Base-by-base conservation (phyloP, 805 yeast species). In the Pichia heedii region DNA sequence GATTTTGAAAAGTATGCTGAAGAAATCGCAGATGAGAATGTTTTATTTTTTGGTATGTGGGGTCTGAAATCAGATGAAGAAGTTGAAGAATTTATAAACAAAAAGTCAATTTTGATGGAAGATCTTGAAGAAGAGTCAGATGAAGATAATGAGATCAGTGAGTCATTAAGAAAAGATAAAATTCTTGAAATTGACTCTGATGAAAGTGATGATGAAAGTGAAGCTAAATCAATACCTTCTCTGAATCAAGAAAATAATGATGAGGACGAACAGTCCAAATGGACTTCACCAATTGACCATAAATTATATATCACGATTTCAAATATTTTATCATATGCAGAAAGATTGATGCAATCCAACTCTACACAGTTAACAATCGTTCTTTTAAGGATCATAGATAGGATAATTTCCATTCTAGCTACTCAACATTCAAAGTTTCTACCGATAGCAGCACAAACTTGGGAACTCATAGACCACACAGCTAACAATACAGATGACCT, bases 241-340 rank as follows among this genome's bases (percentile, higher is more conserved):
- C 4, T 22, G 11, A 11, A 22, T 10, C 2, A 26, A 36, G 29
- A n/a, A 9, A 50, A 52, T 12, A 58, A 48, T 20, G 42, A 42
- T 1, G 45, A 36, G 10, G 49, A 43, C 1, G 58, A 56, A n/a
- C 52, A 50, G 32, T 43, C 66, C 15, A 67, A 68, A 27, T 88
- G 96, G 96, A 51, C 56, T 0, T 81, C 90, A 0, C 78, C 80
- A 0, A 65, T 89, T 0, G 84, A 94, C 0, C 65, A 71, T 34
- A 63, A 69, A 2, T 64, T 82, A 0, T 90, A 85, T 58, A 57
- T 62, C 33, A 63, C 80, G 2, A 62, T 84, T 1, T 74, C 78
- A 36, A 75, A 76, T 43, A 77, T 90, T 4, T 67, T 78, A 42
- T 72, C 68, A 6, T 85, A 87, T 56, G 81, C 90, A 7, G 83